phyloP scores from a whole-genome alignment of 495 filamentous ascomycete genomes.

The Chaetomium cochliodes region DNA sequence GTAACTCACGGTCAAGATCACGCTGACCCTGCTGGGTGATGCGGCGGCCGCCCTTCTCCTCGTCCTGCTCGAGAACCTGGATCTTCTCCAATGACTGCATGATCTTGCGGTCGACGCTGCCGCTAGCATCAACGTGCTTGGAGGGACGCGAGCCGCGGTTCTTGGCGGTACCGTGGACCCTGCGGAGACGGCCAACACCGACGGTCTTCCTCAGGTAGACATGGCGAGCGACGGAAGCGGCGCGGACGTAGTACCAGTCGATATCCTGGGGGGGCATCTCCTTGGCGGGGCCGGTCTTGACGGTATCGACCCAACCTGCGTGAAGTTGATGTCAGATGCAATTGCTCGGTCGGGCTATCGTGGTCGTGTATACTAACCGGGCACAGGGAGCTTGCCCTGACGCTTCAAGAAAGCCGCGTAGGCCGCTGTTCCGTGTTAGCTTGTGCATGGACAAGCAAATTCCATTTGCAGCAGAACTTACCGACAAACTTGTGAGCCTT shows the following conservation, averaged over 20 bases:
- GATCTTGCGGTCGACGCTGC: slow-evolving; percentile 92
- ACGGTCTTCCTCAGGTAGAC: slow-evolving; percentile 99
- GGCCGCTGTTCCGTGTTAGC: slow-evolving; percentile 46
- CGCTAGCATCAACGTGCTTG: slow-evolving; percentile 93
- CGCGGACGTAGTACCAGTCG: slow-evolving; percentile 99
- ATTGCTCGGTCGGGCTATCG: slow-evolving; percentile 1
- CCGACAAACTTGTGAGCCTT: slow-evolving; percentile 85
- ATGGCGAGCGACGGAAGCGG: slow-evolving; percentile 92
- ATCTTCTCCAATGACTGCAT: slow-evolving; percentile 98
- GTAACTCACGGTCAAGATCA: slow-evolving; percentile 83
- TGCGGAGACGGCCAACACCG: slow-evolving; percentile 81
- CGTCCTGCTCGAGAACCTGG: slow-evolving; percentile 91
- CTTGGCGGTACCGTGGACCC: slow-evolving; percentile 88
- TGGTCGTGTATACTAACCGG: slow-evolving; percentile 56
- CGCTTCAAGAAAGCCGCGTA: slow-evolving; percentile 98
- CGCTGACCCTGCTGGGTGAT: slow-evolving; percentile 97
- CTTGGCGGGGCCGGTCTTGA: slow-evolving; percentile 94
- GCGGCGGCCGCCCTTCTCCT: slow-evolving; percentile 94
- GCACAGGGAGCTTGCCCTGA: slow-evolving; percentile 97
- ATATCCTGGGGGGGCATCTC: slow-evolving; percentile 95
- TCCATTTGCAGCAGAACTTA: slow-evolving; percentile 12
- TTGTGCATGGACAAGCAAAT: not conserved
- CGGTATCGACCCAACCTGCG: slow-evolving; percentile 94
- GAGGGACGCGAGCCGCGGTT: slow-evolving; percentile 90
- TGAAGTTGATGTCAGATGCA: slow-evolving; percentile 17